A percentile compares a stretch with the other conserved stretches of the same genome.
Conservation (phyloP, 768 basidiomycete genomes). For the Hysterangium stoloniferum region DNA sequence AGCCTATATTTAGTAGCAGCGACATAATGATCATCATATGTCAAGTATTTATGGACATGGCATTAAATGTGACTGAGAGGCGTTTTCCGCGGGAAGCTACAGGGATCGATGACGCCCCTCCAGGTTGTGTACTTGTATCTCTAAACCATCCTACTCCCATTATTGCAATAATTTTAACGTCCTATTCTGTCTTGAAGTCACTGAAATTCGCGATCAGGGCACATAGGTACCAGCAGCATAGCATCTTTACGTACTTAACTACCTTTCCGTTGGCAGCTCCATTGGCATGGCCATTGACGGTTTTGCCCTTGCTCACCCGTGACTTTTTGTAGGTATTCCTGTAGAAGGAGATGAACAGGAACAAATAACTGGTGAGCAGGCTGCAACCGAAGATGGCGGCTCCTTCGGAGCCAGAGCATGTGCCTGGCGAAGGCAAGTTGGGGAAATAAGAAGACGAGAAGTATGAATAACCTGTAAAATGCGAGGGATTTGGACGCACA, state of each 20-base stretch:
- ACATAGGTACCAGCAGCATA: neutral
- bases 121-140: constrained; percentile 1
- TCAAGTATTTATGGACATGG: constrained; percentile 10
- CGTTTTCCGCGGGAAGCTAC: neutral
- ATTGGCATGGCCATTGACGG: constrained; percentile 32
- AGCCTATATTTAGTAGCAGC: too few species aligned
- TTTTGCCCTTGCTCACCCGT: constrained; percentile 21
- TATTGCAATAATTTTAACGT: neutral
- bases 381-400: constrained; percentile 87
- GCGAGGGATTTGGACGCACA: neutral
- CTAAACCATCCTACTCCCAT: neutral
- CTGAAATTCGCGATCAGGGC: too few species aligned
- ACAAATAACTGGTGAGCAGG: constrained; percentile 83
- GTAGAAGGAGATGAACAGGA: constrained; percentile 95
- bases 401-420: constrained; percentile 83
- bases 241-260: neutral
- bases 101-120: constrained; percentile 1
- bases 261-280: constrained; percentile 2
- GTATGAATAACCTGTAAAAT: constrained; percentile 68
- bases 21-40: too few species aligned
- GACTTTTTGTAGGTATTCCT: constrained; percentile 77
- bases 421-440: constrained; percentile 58
- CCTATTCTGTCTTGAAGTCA: constrained; percentile 1
- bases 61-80: constrained; percentile 5
- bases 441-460: constrained; percentile 54